These are phyloP conservation scores for Tremella mesenterica DNA, from an alignment of 768 basidiomycete genomes.

Conservation along the genomic window DNA sequence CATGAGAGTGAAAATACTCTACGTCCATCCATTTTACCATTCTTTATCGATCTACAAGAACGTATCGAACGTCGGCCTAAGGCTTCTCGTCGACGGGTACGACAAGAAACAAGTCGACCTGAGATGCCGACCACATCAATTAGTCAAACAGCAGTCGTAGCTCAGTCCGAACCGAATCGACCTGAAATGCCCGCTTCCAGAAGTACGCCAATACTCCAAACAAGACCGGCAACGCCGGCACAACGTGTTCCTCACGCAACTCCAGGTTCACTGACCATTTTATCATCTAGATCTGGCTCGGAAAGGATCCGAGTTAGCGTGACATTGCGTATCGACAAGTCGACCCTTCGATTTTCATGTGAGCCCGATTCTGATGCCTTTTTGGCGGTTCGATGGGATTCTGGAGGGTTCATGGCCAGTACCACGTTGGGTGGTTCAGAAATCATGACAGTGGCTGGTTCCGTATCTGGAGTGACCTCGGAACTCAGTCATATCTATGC, in stretches of 20 bases:
- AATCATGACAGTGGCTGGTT: slow-evolving; percentile 57
- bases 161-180: no score
- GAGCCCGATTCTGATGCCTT: slow-evolving; percentile 87
- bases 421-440: slow-evolving; percentile 65
- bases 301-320: slow-evolving; percentile 59
- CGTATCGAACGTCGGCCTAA: no score
- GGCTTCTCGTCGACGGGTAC: slow-evolving; percentile 54
- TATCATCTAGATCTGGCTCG: slow-evolving; percentile 46
- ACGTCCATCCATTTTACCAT: slow-evolving; percentile 71
- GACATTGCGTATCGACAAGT: slow-evolving; percentile 84
- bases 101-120: slow-evolving; percentile 38
- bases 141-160: neutral
- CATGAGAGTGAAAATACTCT: slow-evolving; percentile 81
- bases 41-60: slow-evolving; percentile 65
- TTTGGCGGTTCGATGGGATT: slow-evolving; percentile 83
- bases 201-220: neutral
- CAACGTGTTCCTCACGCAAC: no score
- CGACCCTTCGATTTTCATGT: slow-evolving; percentile 75
- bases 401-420: slow-evolving; percentile 78
- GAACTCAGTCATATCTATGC: slow-evolving; percentile 59
- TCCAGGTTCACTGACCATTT: neutral
- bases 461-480: slow-evolving; percentile 68
- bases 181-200: neutral
- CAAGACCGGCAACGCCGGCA: neutral
- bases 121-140: neutral